phyloP scores from a whole-genome alignment of 495 filamentous ascomycete genomes.

The Penicillium riverlandense region DNA sequence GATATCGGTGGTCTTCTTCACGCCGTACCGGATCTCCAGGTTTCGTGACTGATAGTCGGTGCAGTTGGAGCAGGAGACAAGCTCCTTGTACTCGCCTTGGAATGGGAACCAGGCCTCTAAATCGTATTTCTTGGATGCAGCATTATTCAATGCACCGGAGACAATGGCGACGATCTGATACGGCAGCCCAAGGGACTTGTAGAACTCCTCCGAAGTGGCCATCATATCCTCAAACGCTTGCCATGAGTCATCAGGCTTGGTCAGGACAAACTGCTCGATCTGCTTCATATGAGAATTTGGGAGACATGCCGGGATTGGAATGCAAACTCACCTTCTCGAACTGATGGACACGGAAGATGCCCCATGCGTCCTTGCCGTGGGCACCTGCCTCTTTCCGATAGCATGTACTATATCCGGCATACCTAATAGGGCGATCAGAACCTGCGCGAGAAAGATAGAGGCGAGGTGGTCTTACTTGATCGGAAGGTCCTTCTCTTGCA shows the following conservation, averaged over 20 bases:
- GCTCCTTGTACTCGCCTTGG: constrained; percentile 94
- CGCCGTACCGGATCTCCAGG: constrained; percentile 77
- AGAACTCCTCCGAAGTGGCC: constrained; percentile 82
- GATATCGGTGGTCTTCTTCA: constrained; percentile 67
- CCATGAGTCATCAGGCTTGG: constrained; percentile 93
- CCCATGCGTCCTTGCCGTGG: constrained; percentile 95
- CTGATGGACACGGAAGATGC: constrained; percentile 95
- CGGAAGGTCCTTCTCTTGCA: constrained; percentile 75
- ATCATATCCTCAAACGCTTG: constrained; percentile 92
- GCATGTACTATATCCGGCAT: constrained; percentile 90
- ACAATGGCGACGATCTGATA: constrained; percentile 91
- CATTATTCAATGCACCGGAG: constrained; percentile 89
- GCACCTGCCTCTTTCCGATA: constrained; percentile 91
- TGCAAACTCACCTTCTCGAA: constrained; percentile 72
- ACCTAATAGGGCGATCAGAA: constrained; percentile 31
- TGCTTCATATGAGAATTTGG: constrained; percentile 17
- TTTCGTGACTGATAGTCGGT: constrained; percentile 90
- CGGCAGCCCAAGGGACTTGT: constrained; percentile 79
- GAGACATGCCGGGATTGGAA: background rate
- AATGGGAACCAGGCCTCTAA: constrained; percentile 97
- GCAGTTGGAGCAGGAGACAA: constrained; percentile 94
- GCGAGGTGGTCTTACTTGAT: constrained; percentile 51
- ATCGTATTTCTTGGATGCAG: constrained; percentile 90
- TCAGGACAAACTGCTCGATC: constrained; percentile 91
- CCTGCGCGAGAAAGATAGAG: no score